Evolutionary conservation across 1,139 yeast genomes (phyloP), one percentile per base, ranked within the genome.

Genomic region (Hanseniaspora uvarum): DNA sequence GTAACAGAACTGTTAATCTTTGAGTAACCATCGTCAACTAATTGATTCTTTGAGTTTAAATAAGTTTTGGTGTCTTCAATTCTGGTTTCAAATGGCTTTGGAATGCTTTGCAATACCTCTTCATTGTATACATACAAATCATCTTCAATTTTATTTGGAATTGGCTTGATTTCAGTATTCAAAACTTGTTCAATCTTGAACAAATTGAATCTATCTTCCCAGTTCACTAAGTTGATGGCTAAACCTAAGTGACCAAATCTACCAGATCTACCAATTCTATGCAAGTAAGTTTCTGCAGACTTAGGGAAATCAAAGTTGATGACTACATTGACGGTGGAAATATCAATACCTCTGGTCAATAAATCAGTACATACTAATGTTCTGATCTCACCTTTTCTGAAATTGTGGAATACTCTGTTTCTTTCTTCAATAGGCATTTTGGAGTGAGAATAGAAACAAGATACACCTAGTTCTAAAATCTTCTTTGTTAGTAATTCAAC

Each of bases 191-290:
- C 98, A 64, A 92, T 89, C 70, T 87, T 87, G 72, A 88, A 92
- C 65, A 92, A 76, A 65, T 85, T 86, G 71, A 86, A 88, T 67
- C 97, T 80, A 68, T 94, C 98, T 65, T 88, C 83, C 96, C 97
- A 92, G 69, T 89, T 86, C 74, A 92, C 88, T 64, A 92, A 79
- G 71, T 92, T 94, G 66, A 92, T 89, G 44, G 98, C 98, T 68
- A 92, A 78, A 76, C 98, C 98, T 67, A 89, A 80, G 69, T 94
- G 98, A 61, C 98, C 98, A 68, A 88, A 92, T 76, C 98, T 85
- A 62, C 98, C 99, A 3, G 96, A 88, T 75, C 99, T 89, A 76
- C 99, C 97, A 65, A 92, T 94, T 78, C 98, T 86, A 72, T 92
- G 98, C 63, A 92, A 78, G 70, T 92, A 92, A 44, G 97, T 92